Conservation (phyloP, 2,329 filamentous ascomycete species). For the Fusarium musae region DNA sequence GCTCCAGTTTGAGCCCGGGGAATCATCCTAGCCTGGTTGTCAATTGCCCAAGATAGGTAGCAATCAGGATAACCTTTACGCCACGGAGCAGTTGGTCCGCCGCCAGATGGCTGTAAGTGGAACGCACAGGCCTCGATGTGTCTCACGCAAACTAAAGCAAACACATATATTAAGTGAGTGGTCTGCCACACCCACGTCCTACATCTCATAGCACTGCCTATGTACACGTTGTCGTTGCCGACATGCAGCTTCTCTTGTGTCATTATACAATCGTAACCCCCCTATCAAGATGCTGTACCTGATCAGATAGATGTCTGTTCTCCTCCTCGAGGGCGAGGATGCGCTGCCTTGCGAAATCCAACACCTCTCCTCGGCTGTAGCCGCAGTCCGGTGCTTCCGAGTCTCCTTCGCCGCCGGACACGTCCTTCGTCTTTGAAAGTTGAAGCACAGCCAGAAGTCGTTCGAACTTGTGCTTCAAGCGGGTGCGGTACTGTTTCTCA, state of each 20-base stretch:
- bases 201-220: neutral
- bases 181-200: neutral
- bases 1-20: neutral
- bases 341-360: neutral
- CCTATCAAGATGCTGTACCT: rapidly evolving
- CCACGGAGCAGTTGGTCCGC: neutral
- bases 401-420: no score
- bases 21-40: neutral
- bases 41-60: neutral
- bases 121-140: neutral
- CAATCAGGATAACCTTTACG: no score
- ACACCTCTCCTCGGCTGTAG: neutral
- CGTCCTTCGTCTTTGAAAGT: neutral
- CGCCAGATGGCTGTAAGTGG: no score
- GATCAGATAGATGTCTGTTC: neutral
- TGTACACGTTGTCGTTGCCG: neutral
- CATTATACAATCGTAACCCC: neutral
- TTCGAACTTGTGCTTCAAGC: neutral
- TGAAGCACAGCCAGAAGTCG: neutral
- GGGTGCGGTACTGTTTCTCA: neutral
- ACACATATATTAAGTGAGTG: neutral
- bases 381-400: neutral
- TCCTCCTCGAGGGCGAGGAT: neutral
- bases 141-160: neutral
- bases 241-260: neutral